phyloP scores from a whole-genome alignment of 176 grass and related monocot species.

The Coix lacrymajobi region DNA sequence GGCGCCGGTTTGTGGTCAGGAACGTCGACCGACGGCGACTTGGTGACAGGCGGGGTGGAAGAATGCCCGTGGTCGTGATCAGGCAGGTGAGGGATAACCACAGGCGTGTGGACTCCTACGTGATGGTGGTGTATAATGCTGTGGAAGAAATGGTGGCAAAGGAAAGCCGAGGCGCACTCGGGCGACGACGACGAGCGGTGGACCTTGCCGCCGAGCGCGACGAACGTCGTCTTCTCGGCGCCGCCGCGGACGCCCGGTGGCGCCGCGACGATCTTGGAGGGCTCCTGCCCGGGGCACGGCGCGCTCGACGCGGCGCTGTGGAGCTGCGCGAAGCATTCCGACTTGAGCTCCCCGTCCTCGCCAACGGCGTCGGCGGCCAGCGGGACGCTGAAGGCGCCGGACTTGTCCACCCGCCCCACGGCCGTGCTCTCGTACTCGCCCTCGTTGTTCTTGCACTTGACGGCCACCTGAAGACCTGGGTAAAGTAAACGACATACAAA shows the following conservation, averaged over 20 bases:
- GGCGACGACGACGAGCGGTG: constrained; percentile 34
- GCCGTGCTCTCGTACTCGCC: constrained; percentile 43
- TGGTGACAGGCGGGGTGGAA: not conserved
- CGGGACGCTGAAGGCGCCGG: constrained; percentile 37
- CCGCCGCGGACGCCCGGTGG: not conserved
- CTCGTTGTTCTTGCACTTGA: constrained; percentile 45
- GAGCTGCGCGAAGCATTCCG: constrained; percentile 46
- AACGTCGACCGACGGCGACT: not conserved
- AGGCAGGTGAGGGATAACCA: not conserved
- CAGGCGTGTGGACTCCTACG: not conserved
- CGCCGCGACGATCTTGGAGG: constrained; percentile 36
- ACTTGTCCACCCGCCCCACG: constrained; percentile 14
- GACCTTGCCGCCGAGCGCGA: constrained; percentile 33
- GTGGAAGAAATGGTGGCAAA: constrained; percentile 26
- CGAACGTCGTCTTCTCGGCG: constrained; percentile 28
- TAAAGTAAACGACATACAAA: not conserved
- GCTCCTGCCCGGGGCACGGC: constrained; percentile 43
- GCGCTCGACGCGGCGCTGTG: constrained; percentile 25
- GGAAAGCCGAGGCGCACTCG: constrained; percentile 45
- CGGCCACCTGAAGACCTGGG: constrained; percentile 45
- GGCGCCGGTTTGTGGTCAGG: constrained; percentile 18
- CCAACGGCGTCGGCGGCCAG: constrained; percentile 24
- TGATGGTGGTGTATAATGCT: not conserved
- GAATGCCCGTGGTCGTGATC: not conserved
- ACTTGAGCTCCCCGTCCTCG: constrained; percentile 38